Percentiles rank a stretch among this genome's conserved stretches.
phyloP scores from a whole-genome alignment of 2,329 filamentous ascomycete species.

The Exophiala dermatitidis region DNA sequence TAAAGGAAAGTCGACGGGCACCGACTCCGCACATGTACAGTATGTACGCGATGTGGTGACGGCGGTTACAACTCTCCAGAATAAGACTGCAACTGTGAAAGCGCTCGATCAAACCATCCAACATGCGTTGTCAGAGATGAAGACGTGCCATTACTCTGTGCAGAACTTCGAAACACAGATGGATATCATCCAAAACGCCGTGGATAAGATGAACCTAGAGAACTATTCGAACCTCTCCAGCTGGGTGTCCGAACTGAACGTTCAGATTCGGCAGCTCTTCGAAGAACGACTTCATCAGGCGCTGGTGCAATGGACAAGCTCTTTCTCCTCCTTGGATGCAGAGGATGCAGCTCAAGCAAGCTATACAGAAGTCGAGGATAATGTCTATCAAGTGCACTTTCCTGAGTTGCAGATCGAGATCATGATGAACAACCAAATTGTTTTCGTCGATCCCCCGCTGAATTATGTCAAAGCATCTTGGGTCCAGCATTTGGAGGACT shows the following conservation, averaged over 20 bases:
- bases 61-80: slow-evolving; percentile 78
- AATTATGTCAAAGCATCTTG: slow-evolving; percentile 88
- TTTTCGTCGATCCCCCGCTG: slow-evolving; percentile 88
- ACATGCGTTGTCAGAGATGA: slow-evolving; percentile 73
- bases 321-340: slow-evolving; percentile 57
- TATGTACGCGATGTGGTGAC: slow-evolving; percentile 91
- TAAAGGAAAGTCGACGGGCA: slow-evolving; percentile 51
- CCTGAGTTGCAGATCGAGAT: slow-evolving; percentile 71
- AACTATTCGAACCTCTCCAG: slow-evolving; percentile 87
- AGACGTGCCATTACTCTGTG: slow-evolving; percentile 73
- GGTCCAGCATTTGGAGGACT: slow-evolving; percentile 85
- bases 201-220: slow-evolving; percentile 93
- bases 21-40: slow-evolving; percentile 88
- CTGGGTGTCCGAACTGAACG: slow-evolving; percentile 85
- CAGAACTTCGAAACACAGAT: slow-evolving; percentile 72
- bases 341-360: slow-evolving; percentile 25
- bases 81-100: slow-evolving; percentile 71
- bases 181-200: slow-evolving; percentile 79
- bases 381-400: slow-evolving; percentile 36
- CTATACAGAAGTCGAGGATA: slow-evolving; percentile 20
- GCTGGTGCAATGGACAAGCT: slow-evolving; percentile 76
- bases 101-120: slow-evolving; percentile 75
- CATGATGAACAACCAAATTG: slow-evolving; percentile 95
- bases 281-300: slow-evolving; percentile 77
- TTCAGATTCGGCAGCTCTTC: slow-evolving; percentile 72